Evolutionary conservation across 768 basidiomycete species (phyloP).

Genomic region (Tremella yokohamensis): DNA sequence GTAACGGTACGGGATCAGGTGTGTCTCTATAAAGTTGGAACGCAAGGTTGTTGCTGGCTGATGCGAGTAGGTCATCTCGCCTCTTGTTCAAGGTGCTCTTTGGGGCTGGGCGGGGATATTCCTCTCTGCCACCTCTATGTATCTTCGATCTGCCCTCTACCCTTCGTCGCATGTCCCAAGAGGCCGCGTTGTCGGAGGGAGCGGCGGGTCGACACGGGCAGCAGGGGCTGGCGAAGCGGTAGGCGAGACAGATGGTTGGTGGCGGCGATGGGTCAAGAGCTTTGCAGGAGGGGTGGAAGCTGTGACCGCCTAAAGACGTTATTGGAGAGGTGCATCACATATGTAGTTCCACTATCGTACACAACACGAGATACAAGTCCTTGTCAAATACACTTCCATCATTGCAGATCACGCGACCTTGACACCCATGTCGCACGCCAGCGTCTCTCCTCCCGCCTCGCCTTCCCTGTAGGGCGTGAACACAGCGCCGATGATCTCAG

Average conservation of each 20-base stretch:
- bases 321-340: too few relatives aligned
- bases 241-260: conserved; percentile 37
- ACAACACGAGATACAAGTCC: not conserved
- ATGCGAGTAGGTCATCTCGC: conserved; percentile 39
- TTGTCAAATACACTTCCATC: not conserved
- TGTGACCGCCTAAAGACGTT: conserved; percentile 15
- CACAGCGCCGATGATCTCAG: conserved; percentile 21
- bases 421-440: conserved; percentile 3
- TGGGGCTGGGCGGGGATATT: conserved; percentile 47
- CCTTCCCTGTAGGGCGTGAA: conserved; percentile 12
- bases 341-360: too few relatives aligned
- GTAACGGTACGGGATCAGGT: conserved; percentile 50
- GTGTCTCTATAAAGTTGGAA: too few relatives aligned
- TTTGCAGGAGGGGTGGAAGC: conserved; percentile 46
- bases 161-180: conserved; percentile 34
- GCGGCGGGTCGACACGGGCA: conserved; percentile 18
- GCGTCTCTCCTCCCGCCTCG: conserved; percentile 5
- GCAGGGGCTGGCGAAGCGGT: conserved; percentile 39
- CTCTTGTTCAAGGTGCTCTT: conserved; percentile 46
- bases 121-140: conserved; percentile 28
- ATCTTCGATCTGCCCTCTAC: conserved; percentile 35
- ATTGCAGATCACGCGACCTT: not conserved
- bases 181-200: conserved; percentile 42
- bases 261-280: conserved; percentile 46
- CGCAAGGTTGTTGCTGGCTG: not conserved